Base-by-base conservation (phyloP, 345 rosid genomes). In the Noccaea caerulescens region DNA sequence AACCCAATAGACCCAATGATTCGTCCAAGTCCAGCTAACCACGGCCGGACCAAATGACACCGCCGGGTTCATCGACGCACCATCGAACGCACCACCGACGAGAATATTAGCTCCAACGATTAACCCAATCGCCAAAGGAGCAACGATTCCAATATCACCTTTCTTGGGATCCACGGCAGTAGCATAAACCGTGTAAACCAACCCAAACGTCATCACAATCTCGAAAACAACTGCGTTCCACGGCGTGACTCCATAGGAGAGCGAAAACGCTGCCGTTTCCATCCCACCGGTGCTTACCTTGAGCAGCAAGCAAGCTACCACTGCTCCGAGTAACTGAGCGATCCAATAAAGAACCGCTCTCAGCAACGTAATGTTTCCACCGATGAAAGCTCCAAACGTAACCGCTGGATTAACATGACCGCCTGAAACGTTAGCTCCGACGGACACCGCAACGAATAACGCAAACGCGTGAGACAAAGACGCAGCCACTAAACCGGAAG, bases 31-130 rank as follows among this genome's bases (percentile, higher is more conserved):
- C 98, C 96, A 87, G 87, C 97, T 88, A 57, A 90, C 97, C 53
- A 93, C 87, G 0, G 98, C 98, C 0, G 98, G 98, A 13, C 98
- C 98, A 52, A 90, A 93, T 3, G 96, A 84, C 27, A 93, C 97
- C 0, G 98, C 98, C 0, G 97, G 98, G 84, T 93, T 93, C 97
- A 90, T 93, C 3, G 98, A 86, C 3, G 93, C 98, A 13, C 97
- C 97, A 7, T 87, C 93, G 9, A 93, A 93, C 16, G 97, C 92
- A 30, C 96, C 96, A 43, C 98, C 98, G 1, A 83, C 97, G 60
- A 93, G 81, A 79, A 90, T 93, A 74, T 93, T 90, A 53, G 98
- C 98, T 6, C 98, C 98, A 18, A 88, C 97, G 3, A 92, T 88
- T 80, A 87, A 85, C 60, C 97, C 98, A 36, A 92, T 88, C 2